Evolutionary conservation across 441 rosid genomes (phyloP).

Genomic region (Aleurites moluccanus): DNA sequence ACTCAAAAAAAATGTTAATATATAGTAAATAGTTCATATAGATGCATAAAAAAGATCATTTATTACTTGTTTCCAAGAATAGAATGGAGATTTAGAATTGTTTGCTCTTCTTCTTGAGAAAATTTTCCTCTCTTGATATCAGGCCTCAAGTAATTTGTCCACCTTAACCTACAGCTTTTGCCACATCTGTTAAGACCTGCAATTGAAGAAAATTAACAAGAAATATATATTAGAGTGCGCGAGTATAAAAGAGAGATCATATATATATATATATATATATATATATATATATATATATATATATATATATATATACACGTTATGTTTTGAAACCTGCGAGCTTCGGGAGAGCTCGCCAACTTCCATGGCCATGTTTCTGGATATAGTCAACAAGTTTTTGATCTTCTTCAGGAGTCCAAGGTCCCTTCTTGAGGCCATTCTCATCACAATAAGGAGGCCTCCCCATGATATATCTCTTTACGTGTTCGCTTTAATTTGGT

Average conservation of each 20-base stretch:
- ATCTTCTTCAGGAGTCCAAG: slow-evolving; percentile 96
- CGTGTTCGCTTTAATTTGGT: not conserved
- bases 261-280: no score
- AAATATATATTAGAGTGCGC: not conserved
- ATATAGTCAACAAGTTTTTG: slow-evolving; percentile 67
- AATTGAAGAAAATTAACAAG: not conserved
- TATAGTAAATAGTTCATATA: no score
- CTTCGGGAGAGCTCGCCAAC: slow-evolving; percentile 96
- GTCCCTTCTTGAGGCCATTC: slow-evolving; percentile 89
- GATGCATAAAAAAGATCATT: not conserved
- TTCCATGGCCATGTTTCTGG: slow-evolving; percentile 83
- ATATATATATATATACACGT: no score
- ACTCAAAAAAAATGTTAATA: no score
- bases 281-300: no score
- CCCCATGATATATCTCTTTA: slow-evolving; percentile 48
- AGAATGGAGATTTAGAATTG: slow-evolving; percentile 80
- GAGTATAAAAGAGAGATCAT: no score
- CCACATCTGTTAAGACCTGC: slow-evolving; percentile 86
- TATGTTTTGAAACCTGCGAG: slow-evolving; percentile 44
- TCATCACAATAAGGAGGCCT: slow-evolving; percentile 87
- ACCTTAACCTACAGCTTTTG: slow-evolving; percentile 88
- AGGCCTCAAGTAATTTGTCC: slow-evolving; percentile 92
- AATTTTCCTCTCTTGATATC: slow-evolving; percentile 93
- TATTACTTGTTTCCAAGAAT: slow-evolving; percentile 81
- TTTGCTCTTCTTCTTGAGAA: slow-evolving; percentile 82